Conservation (phyloP, 306 rosid species). For the Prunus mongolica region DNA sequence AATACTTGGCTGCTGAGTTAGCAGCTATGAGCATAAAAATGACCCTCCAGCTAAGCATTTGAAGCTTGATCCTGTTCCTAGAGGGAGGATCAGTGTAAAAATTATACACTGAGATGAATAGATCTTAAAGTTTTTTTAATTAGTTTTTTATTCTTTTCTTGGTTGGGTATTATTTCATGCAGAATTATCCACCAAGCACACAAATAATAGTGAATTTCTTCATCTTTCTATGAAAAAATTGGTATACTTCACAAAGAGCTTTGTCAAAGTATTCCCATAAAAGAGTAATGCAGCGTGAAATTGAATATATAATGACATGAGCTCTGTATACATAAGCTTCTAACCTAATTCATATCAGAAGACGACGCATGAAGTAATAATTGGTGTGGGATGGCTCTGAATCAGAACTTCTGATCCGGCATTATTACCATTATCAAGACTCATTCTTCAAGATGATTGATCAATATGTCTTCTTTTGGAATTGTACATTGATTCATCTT, state of each 20-base stretch:
- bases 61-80: too few relatives aligned
- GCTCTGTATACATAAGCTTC: background rate
- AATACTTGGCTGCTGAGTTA: too few relatives aligned
- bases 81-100: too few relatives aligned
- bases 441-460: background rate
- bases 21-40: too few relatives aligned
- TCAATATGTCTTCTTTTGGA: slow-evolving; percentile 28
- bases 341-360: background rate
- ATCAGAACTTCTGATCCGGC: background rate
- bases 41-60: too few relatives aligned
- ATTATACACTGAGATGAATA: too few relatives aligned
- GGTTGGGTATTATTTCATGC: too few relatives aligned
- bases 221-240: background rate
- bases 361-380: background rate
- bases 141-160: too few relatives aligned
- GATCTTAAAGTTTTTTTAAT: too few relatives aligned
- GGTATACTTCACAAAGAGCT: background rate
- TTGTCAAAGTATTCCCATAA: background rate
- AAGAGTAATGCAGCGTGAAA: background rate
- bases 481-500: slow-evolving; percentile 27
- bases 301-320: background rate
- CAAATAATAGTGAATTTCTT: background rate
- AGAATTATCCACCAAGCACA: too few relatives aligned
- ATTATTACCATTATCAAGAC: background rate
- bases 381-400: background rate